Conservation (phyloP, 495 filamentous ascomycete species). For the Evernia prunastri region DNA sequence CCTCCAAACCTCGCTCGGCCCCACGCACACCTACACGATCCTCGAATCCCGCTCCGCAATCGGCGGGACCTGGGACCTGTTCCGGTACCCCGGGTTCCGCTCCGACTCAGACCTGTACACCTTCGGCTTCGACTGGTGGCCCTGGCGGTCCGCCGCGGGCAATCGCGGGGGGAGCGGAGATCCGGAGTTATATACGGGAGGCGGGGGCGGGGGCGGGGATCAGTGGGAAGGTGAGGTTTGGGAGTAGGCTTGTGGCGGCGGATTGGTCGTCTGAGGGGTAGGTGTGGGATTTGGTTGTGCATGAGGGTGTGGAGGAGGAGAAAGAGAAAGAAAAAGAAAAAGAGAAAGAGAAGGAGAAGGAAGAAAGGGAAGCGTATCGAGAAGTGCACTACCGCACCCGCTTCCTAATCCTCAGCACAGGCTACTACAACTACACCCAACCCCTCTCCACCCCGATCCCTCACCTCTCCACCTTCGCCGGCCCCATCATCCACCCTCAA, state of each 20-base stretch:
- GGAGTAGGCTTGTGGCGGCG: slow-evolving; percentile 4
- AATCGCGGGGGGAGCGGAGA: too few relatives aligned
- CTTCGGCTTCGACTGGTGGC: slow-evolving; percentile 14
- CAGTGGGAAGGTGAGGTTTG: slow-evolving; percentile 3
- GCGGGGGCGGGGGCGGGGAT: slow-evolving; percentile 8
- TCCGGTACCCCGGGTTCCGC: slow-evolving; percentile 14
- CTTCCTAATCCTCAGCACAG: slow-evolving; percentile 11
- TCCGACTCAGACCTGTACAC: slow-evolving; percentile 16
- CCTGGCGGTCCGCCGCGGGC: too few relatives aligned
- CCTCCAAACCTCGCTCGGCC: slow-evolving; percentile 4
- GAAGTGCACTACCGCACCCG: neutral
- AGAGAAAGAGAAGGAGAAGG: too few relatives aligned
- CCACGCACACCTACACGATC: slow-evolving; percentile 11
- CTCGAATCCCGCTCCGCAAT: slow-evolving; percentile 12
- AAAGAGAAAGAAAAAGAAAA: too few relatives aligned
- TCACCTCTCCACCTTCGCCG: slow-evolving; percentile 3
- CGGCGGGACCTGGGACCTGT: slow-evolving; percentile 17
- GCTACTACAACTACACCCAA: slow-evolving; percentile 16
- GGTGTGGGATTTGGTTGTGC: slow-evolving; percentile 4
- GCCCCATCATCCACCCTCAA: slow-evolving; percentile 5
- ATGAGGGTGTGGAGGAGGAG: too few relatives aligned
- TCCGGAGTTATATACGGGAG: slow-evolving; percentile 9
- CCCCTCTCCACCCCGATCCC: slow-evolving; percentile 1
- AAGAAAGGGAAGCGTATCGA: neutral
- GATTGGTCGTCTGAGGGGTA: slow-evolving; percentile 12